Percentiles rank a stretch among this genome's conserved stretches.
phyloP scores from a whole-genome alignment of 805 yeast species.

The Grigorovia transvaalensis region DNA sequence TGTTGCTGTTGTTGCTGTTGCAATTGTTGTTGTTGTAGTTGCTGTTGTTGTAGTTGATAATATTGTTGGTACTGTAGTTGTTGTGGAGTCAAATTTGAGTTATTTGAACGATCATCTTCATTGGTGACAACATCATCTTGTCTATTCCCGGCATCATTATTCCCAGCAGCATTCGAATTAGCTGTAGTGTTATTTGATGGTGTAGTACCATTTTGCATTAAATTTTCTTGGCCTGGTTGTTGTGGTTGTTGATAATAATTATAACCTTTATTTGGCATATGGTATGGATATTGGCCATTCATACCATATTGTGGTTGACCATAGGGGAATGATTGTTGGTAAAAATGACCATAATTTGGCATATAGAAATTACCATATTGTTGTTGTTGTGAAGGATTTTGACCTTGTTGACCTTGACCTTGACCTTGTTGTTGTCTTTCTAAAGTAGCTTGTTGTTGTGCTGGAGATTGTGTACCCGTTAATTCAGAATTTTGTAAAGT shows the following conservation, averaged over 20 bases:
- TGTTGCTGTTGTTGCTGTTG: slow-evolving; percentile 13
- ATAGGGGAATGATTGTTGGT: slow-evolving; percentile 29
- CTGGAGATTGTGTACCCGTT: slow-evolving; percentile 14
- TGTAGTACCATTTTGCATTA: not conserved
- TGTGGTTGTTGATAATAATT: slow-evolving; percentile 1
- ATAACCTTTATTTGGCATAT: not conserved
- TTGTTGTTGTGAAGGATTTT: slow-evolving; percentile 21
- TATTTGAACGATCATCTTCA: slow-evolving; percentile 4
- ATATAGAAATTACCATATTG: slow-evolving; percentile 27
- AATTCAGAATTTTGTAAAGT: slow-evolving; percentile 16
- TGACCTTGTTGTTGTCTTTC: slow-evolving; percentile 11
- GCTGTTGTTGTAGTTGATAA: slow-evolving; percentile 24
- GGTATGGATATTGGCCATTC: slow-evolving; percentile 6
- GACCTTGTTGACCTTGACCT: slow-evolving; percentile 10
- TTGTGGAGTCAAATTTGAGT: slow-evolving; percentile 9
- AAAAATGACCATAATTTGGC: slow-evolving; percentile 29
- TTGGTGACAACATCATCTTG: slow-evolving; percentile 7
- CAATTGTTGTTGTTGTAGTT: slow-evolving; percentile 22
- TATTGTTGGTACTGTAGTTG: slow-evolving; percentile 28
- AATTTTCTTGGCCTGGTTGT: slow-evolving; percentile 11
- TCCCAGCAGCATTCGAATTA: not conserved
- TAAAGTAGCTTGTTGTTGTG: slow-evolving; percentile 12
- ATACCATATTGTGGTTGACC: slow-evolving; percentile 29
- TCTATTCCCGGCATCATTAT: not conserved
- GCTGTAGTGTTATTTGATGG: not conserved